Conservation (phyloP, 2,329 filamentous ascomycete genomes). For the Aspergillus fischeri region DNA sequence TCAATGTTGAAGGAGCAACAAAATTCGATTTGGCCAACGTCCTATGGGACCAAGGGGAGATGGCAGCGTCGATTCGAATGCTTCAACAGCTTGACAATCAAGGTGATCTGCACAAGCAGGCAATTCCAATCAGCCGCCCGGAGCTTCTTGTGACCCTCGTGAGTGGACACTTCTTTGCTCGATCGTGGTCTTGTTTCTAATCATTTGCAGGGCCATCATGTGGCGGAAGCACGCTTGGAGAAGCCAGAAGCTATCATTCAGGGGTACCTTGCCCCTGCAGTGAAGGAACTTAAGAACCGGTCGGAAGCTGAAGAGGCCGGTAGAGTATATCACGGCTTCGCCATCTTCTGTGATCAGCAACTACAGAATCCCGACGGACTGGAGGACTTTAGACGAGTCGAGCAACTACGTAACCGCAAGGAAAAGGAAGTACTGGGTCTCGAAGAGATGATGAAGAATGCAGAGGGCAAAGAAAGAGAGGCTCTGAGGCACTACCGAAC, state of each 20-base stretch:
- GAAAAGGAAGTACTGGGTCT: slow-evolving; percentile 74
- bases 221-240: slow-evolving; percentile 84
- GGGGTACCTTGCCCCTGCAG: slow-evolving; percentile 77
- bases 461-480: slow-evolving; percentile 50
- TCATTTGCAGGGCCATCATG: slow-evolving; percentile 63
- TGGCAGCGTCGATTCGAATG: slow-evolving; percentile 82
- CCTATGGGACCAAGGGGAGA: slow-evolving; percentile 91
- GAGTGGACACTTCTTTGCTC: slow-evolving; percentile 20
- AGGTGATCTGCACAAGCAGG: slow-evolving; percentile 62
- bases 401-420: slow-evolving; percentile 75
- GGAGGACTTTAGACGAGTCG: slow-evolving; percentile 77
- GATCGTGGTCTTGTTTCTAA: slow-evolving; percentile 3
- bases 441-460: slow-evolving; percentile 53
- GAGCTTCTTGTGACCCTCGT: slow-evolving; percentile 79
- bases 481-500: slow-evolving; percentile 58
- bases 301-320: slow-evolving; percentile 70
- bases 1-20: slow-evolving; percentile 72
- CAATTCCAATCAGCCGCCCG: slow-evolving; percentile 67
- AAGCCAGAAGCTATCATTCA: slow-evolving; percentile 87
- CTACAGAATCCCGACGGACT: slow-evolving; percentile 79
- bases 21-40: slow-evolving; percentile 82
- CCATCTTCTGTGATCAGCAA: slow-evolving; percentile 90
- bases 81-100: slow-evolving; percentile 68
- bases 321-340: slow-evolving; percentile 90
- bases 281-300: slow-evolving; percentile 71